Conservation (phyloP, 495 filamentous ascomycete species). For the Hypoxylon trugodes region DNA sequence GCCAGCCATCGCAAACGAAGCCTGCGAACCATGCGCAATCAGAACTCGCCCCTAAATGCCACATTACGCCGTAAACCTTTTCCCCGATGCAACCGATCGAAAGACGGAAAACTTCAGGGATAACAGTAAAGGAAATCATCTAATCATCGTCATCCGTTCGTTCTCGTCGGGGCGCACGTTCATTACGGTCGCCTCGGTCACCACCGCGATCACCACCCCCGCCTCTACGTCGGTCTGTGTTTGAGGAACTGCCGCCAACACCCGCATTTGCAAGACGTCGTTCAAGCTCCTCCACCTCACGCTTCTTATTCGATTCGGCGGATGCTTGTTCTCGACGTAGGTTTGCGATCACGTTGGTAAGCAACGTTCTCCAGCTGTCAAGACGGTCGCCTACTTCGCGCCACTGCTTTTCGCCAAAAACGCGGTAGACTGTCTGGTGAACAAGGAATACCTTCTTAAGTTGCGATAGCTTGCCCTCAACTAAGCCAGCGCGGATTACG, state of each 20-base stretch:
- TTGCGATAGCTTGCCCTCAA: constrained; percentile 94
- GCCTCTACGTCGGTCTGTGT: constrained; percentile 27
- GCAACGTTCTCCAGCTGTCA: constrained; percentile 85
- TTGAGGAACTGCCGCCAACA: constrained; percentile 42
- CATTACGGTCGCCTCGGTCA: constrained; percentile 31
- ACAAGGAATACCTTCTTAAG: constrained; percentile 91
- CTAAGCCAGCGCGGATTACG: constrained; percentile 90
- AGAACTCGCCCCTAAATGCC: constrained; percentile 22
- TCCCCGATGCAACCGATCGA: constrained; percentile 38
- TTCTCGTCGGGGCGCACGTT: constrained; percentile 45
- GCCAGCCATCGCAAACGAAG: background rate
- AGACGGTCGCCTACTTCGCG: constrained; percentile 86
- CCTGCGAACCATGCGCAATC: constrained; percentile 4
- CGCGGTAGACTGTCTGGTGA: constrained; percentile 91
- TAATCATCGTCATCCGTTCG: constrained; percentile 60
- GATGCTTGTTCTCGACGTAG: constrained; percentile 81
- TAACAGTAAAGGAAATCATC: constrained; percentile 31
- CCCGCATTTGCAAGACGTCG: constrained; percentile 59
- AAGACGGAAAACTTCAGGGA: constrained; percentile 24
- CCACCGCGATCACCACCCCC: constrained; percentile 35
- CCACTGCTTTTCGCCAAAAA: constrained; percentile 99
- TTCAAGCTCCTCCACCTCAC: constrained; percentile 66
- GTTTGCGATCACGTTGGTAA: constrained; percentile 76
- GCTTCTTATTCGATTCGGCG: constrained; percentile 64
- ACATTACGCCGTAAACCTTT: constrained; percentile 34